phyloP scores from a whole-genome alignment of 257 asterid genomes.

The Mentha longifolia region DNA sequence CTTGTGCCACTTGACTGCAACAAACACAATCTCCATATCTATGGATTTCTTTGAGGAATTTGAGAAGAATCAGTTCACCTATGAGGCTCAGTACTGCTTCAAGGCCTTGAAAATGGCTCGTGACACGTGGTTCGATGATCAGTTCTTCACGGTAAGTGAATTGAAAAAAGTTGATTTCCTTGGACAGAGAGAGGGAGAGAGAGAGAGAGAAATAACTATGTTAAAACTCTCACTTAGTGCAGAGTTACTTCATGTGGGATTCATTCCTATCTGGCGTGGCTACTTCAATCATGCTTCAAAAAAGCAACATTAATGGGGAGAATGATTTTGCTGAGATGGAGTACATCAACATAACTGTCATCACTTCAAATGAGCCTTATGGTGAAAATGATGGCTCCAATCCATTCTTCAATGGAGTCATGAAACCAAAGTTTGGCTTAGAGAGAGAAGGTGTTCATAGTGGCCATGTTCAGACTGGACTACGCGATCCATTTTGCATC shows the following conservation, averaged over 20 bases:
- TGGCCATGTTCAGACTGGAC: slow-evolving; percentile 81
- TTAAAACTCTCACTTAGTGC: slow-evolving; percentile 36
- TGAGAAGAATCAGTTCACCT: slow-evolving; percentile 74
- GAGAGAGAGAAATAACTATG: neutral
- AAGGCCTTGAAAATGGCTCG: slow-evolving; percentile 72
- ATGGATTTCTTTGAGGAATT: slow-evolving; percentile 49
- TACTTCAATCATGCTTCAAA: slow-evolving; percentile 70
- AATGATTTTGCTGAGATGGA: slow-evolving; percentile 88
- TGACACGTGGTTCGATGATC: slow-evolving; percentile 66
- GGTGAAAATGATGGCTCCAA: slow-evolving; percentile 73
- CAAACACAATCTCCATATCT: slow-evolving; percentile 79
- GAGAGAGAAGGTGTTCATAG: slow-evolving; percentile 69
- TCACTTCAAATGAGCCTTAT: slow-evolving; percentile 76
- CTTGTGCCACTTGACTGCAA: slow-evolving; percentile 91
- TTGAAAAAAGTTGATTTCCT: neutral
- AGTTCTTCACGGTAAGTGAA: slow-evolving; percentile 64
- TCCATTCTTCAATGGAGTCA: slow-evolving; percentile 62
- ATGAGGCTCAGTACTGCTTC: slow-evolving; percentile 86
- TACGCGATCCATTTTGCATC: slow-evolving; percentile 74
- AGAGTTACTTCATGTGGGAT: slow-evolving; percentile 96
- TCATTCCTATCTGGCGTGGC: slow-evolving; percentile 80
- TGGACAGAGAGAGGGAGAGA: neutral
- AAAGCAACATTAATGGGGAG: slow-evolving; percentile 50
- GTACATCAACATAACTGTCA: slow-evolving; percentile 74
- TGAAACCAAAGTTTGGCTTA: slow-evolving; percentile 55